Evolutionary conservation across 1,139 yeast genomes (phyloP).

Genomic region (Fermentozyma sake): DNA sequence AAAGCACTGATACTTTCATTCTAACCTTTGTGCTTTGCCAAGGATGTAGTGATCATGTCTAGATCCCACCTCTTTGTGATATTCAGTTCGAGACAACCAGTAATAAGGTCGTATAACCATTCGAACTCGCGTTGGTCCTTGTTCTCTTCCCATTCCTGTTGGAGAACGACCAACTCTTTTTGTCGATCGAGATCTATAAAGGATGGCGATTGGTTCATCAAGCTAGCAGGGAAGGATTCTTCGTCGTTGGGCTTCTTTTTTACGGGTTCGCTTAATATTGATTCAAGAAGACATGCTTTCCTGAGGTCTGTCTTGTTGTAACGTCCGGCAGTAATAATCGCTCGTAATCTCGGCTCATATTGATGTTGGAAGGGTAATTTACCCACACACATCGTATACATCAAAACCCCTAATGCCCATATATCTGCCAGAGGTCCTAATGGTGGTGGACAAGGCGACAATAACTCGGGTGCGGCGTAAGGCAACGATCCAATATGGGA

Average conservation of each 20-base stretch:
- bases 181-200: slow-evolving; percentile 21
- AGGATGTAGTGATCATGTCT: slow-evolving; percentile 25
- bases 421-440: slow-evolving; percentile 74
- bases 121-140: slow-evolving; percentile 17
- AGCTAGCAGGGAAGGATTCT: slow-evolving; percentile 2
- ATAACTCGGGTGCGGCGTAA: slow-evolving; percentile 84
- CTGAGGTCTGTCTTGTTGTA: slow-evolving; percentile 46
- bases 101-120: slow-evolving; percentile 41
- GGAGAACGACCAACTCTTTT: slow-evolving; percentile 13
- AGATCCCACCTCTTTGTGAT: slow-evolving; percentile 50
- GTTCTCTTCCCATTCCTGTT: slow-evolving; percentile 20
- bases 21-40: no score
- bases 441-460: slow-evolving; percentile 63
- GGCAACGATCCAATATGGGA: slow-evolving; percentile 85
- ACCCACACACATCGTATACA: slow-evolving; percentile 71
- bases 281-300: slow-evolving; percentile 26
- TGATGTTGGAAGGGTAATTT: slow-evolving; percentile 78
- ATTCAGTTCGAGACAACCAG: slow-evolving; percentile 53
- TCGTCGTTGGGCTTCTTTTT: slow-evolving; percentile 8
- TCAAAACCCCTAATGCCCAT: slow-evolving; percentile 85
- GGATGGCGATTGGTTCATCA: slow-evolving; percentile 12
- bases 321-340: slow-evolving; percentile 66
- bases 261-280: slow-evolving; percentile 18
- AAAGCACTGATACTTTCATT: no score
- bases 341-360: slow-evolving; percentile 72